Conservation (phyloP, 495 filamentous ascomycete species). For the Tuber microsphaerosporum region DNA sequence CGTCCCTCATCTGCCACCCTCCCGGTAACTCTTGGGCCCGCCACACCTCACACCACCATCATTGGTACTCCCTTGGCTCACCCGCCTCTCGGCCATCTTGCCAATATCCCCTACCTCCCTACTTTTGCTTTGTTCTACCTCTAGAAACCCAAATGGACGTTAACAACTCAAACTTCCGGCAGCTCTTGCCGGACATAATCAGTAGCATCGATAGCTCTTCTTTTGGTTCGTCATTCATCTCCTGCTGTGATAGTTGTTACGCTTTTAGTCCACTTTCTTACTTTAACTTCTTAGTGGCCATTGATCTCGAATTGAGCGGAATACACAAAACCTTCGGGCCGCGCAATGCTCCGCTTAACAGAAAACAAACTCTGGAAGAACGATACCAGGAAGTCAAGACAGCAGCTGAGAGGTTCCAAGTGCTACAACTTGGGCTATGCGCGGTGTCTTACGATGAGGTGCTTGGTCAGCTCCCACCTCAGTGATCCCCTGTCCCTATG, state of each 20-base stretch:
- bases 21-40: not conserved
- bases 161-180: conserved; percentile 49
- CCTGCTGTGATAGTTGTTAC: not conserved
- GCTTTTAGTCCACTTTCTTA: not conserved
- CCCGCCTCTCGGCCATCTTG: not conserved
- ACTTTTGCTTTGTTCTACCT: not conserved
- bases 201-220: conserved; percentile 53
- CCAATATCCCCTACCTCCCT: not conserved
- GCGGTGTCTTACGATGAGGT: conserved; percentile 14
- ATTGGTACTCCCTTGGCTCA: not conserved
- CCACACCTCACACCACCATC: not conserved
- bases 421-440: conserved; percentile 66
- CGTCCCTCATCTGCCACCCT: not conserved
- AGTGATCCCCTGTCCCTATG: conserved; percentile 9
- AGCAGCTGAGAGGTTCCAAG: conserved; percentile 62
- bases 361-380: conserved; percentile 51
- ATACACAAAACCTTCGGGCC: conserved; percentile 45
- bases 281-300: conserved; percentile 45
- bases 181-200: conserved; percentile 54
- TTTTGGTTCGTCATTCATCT: conserved; percentile 47
- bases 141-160: conserved; percentile 57
- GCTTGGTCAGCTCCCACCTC: conserved; percentile 9
- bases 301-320: conserved; percentile 75
- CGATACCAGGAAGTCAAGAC: conserved; percentile 59
- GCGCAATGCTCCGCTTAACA: conserved; percentile 30